Evolutionary conservation across 306 rosid species (phyloP).

Genomic region (Gastrolobium bilobum): DNA sequence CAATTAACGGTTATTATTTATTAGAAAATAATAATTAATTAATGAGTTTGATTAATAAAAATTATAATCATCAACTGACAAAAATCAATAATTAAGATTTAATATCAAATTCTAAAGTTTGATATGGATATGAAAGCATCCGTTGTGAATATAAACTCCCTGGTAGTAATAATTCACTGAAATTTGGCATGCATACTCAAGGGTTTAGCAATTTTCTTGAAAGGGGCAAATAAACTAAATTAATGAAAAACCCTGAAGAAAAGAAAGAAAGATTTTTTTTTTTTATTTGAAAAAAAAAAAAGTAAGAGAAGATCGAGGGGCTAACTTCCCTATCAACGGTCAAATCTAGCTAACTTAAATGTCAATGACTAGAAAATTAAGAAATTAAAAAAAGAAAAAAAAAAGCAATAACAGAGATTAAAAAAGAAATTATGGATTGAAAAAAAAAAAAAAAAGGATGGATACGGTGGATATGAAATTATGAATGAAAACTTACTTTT

Average conservation of each 20-base stretch:
- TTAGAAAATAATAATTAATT: too few species aligned
- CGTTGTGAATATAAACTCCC: too few species aligned
- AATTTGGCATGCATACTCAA: constrained; percentile 35
- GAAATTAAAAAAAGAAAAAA: not conserved
- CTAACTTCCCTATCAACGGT: constrained; percentile 46
- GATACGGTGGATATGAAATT: not conserved
- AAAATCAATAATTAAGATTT: too few species aligned
- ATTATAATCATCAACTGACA: too few species aligned
- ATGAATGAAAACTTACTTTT: constrained; percentile 27
- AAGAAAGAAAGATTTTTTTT: not conserved
- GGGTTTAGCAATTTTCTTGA: constrained; percentile 27
- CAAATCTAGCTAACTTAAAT: constrained; percentile 45
- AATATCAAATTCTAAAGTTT: too few species aligned
- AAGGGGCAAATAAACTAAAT: constrained; percentile 21
- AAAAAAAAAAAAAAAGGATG: not conserved
- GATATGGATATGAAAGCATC: too few species aligned
- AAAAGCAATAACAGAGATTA: not conserved
- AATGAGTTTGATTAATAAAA: too few species aligned
- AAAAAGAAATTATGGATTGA: not conserved
- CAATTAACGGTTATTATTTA: too few species aligned
- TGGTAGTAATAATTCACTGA: not conserved
- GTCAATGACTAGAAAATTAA: not conserved
- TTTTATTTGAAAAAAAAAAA: not conserved
- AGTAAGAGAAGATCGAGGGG: constrained; percentile 39
- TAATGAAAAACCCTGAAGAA: not conserved